These are phyloP conservation scores for Tylopilus intermedius DNA, from an alignment of 768 basidiomycete genomes.

Conservation along the genomic window DNA sequence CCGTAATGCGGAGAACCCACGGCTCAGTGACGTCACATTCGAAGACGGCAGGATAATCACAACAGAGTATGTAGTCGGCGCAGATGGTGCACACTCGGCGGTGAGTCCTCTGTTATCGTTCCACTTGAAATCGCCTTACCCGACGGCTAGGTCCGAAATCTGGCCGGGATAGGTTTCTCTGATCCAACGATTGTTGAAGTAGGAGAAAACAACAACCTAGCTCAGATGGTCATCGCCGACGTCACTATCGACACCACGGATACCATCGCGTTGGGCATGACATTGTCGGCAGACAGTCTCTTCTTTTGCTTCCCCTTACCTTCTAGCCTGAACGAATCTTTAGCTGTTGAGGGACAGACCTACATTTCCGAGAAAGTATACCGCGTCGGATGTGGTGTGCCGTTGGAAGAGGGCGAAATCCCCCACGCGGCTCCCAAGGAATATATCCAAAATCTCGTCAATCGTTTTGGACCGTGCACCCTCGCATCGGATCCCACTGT, in stretches of 20 bases:
- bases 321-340: conserved; percentile 18
- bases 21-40: conserved; percentile 39
- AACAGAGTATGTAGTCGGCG: conserved; percentile 45
- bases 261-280: conserved; percentile 11
- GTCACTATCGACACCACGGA: conserved; percentile 30
- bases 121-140: neutral
- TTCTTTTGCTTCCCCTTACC: conserved; percentile 38
- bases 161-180: conserved; percentile 38
- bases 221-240: conserved; percentile 46
- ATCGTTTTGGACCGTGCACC: conserved; percentile 35
- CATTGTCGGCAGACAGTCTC: conserved; percentile 28
- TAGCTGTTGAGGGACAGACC: conserved; percentile 6
- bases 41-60: conserved; percentile 42
- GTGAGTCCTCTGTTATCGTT: conserved; percentile 27
- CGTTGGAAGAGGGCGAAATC: conserved; percentile 30
- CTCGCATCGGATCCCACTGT: conserved; percentile 34
- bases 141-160: conserved; percentile 36
- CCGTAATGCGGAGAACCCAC: conserved; percentile 23
- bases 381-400: conserved; percentile 40
- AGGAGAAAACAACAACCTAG: conserved; percentile 26
- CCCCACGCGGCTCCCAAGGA: conserved; percentile 36
- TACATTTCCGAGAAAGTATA: conserved; percentile 24
- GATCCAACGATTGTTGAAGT: conserved; percentile 36
- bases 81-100: conserved; percentile 46
- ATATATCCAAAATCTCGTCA: conserved; percentile 42